These are phyloP conservation scores for Xylaria hypoxylon DNA, from an alignment of 2,329 filamentous ascomycete species.

Conservation along the genomic window DNA sequence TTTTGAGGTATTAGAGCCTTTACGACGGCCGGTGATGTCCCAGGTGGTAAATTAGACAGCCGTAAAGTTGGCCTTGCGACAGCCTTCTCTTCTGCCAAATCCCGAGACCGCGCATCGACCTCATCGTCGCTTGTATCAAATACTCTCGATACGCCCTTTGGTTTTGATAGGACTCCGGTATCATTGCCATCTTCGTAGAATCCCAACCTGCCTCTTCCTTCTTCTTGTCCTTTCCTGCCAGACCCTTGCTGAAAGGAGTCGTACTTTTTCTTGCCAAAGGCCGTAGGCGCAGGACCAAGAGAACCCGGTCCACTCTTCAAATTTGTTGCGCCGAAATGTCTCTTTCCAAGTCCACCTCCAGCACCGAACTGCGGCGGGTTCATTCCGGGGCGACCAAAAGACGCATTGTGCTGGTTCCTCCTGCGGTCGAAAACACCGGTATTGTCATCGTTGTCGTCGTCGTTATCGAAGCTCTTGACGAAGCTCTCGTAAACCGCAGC, in stretches of 20 bases:
- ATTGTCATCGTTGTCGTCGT: constrained; percentile 61
- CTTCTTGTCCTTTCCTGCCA: constrained; percentile 49
- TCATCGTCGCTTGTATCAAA: constrained; percentile 77
- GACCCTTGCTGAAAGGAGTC: constrained; percentile 58
- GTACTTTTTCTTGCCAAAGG: constrained; percentile 65
- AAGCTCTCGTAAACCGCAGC: constrained; percentile 89
- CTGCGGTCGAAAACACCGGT: constrained; percentile 36
- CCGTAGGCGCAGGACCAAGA: constrained; percentile 64
- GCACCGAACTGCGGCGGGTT: constrained; percentile 47
- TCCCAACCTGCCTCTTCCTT: constrained; percentile 52
- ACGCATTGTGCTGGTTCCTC: constrained; percentile 34
- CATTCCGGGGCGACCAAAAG: constrained; percentile 47
- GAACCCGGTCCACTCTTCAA: constrained; percentile 72
- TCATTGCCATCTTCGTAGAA: constrained; percentile 56
- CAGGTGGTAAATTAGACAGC: constrained; percentile 70
- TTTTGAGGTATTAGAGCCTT: constrained; percentile 69
- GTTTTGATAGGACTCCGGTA: constrained; percentile 50
- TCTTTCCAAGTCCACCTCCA: constrained; percentile 58
- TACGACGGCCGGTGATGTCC: constrained; percentile 68
- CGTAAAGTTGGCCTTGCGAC: constrained; percentile 72
- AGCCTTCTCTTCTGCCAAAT: constrained; percentile 67
- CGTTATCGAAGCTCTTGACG: constrained; percentile 80
- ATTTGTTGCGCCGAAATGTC: constrained; percentile 73
- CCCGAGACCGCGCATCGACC: constrained; percentile 58
- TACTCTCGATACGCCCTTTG: constrained; percentile 74